Conservation (phyloP, 2,329 filamentous ascomycete species). For the Colletotrichum sp. region DNA sequence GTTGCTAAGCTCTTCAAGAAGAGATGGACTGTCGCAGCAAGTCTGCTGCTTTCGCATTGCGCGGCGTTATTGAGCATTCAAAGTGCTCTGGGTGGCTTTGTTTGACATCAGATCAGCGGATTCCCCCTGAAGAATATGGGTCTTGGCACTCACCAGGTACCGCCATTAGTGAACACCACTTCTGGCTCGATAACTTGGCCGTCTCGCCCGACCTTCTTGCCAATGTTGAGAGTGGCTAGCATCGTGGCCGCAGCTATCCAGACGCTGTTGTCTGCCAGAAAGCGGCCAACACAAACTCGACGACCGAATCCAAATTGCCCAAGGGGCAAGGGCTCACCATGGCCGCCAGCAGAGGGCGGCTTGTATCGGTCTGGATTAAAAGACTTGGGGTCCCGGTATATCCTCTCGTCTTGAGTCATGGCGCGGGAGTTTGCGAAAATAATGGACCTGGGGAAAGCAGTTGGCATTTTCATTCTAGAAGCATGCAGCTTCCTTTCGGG, state of each 20-base stretch:
- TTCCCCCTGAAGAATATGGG: neutral
- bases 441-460: slow-evolving; percentile 28
- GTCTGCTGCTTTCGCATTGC: slow-evolving; percentile 1
- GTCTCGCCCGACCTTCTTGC: slow-evolving; percentile 33
- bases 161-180: slow-evolving; percentile 18
- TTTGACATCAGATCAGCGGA: slow-evolving; percentile 1
- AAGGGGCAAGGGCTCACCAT: slow-evolving; percentile 48
- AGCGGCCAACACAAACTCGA: slow-evolving; percentile 36
- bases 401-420: slow-evolving; percentile 45
- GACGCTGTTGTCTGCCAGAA: slow-evolving; percentile 38
- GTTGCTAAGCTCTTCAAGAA: neutral
- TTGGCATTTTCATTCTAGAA: slow-evolving; percentile 17
- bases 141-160: slow-evolving; percentile 12
- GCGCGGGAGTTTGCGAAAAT: slow-evolving; percentile 47
- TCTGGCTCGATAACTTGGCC: slow-evolving; percentile 29
- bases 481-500: slow-evolving; percentile 1
- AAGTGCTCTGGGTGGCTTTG: slow-evolving; percentile 36
- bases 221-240: slow-evolving; percentile 32
- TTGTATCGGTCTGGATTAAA: slow-evolving; percentile 55
- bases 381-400: slow-evolving; percentile 44
- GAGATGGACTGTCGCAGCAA: slow-evolving; percentile 1
- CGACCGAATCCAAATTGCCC: slow-evolving; percentile 42
- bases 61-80: slow-evolving; percentile 26
- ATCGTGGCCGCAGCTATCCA: slow-evolving; percentile 40
- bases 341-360: slow-evolving; percentile 16